Percentiles rank a stretch among this genome's conserved stretches.
These are phyloP conservation scores for Acanthamoeba lenticulata DNA, from an alignment of 208 protist species.

Conservation along the genomic window DNA sequence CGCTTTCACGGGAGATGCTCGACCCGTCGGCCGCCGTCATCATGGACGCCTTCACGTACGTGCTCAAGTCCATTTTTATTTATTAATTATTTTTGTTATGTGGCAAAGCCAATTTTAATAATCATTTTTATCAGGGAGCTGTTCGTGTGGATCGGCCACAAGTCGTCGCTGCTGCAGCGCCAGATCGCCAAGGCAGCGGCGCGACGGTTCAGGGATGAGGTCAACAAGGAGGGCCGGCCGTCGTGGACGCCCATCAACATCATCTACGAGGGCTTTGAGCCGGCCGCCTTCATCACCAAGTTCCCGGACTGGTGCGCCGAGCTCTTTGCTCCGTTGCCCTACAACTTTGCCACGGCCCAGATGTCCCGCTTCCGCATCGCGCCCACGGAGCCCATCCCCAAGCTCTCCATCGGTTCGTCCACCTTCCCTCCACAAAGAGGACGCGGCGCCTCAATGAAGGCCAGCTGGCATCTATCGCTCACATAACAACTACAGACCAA, in stretches of 20 bases:
- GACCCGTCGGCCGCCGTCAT: neutral
- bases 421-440: no score
- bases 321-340: neutral
- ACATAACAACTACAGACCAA: no score
- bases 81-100: no score
- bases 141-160: neutral
- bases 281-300: neutral
- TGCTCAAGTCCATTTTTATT: no score
- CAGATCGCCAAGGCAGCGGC: neutral
- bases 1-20: neutral
- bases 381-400: neutral
- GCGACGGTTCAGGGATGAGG: neutral
- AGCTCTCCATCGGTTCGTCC: neutral
- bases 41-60: neutral
- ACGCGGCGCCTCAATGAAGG: no score
- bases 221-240: neutral
- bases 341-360: neutral
- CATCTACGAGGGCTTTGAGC: neutral
- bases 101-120: no score
- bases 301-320: neutral
- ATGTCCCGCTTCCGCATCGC: neutral
- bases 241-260: slow-evolving; percentile 28
- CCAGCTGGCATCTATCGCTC: no score
- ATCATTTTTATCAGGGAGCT: no score
- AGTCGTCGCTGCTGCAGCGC: neutral